Percentiles rank a stretch among this genome's conserved stretches.
These are phyloP conservation scores for Athelia sp. DNA, from an alignment of 1,284 basidiomycete genomes.

Conservation along the genomic window DNA sequence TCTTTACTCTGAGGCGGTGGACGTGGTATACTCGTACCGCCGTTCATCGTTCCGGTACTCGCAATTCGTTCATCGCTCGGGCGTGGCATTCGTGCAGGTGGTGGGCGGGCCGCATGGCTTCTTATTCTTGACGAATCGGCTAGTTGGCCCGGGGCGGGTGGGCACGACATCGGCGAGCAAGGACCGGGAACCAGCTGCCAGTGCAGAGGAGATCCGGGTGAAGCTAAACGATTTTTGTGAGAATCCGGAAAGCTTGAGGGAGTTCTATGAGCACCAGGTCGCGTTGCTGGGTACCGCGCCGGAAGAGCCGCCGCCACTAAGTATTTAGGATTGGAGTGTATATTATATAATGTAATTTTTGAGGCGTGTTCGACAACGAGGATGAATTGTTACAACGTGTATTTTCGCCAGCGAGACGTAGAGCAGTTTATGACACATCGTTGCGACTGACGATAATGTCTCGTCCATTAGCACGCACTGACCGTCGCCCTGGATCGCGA, in stretches of 20 bases:
- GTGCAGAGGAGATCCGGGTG: conserved; percentile 51
- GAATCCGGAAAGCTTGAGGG: conserved; percentile 45
- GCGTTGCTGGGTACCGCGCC: conserved; percentile 40
- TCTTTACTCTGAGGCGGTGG: conserved; percentile 73
- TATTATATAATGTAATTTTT: conserved; percentile 2
- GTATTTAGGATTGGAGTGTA: conserved; percentile 22
- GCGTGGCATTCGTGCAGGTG: conserved; percentile 84
- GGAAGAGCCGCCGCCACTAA: conserved; percentile 63
- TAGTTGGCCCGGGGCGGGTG: conserved; percentile 66
- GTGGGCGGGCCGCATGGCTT: conserved; percentile 77
- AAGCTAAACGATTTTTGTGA: conserved; percentile 64
- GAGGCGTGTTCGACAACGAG: not conserved
- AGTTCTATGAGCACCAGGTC: conserved; percentile 73
- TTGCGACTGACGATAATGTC: conserved; percentile 70
- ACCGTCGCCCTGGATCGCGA: conserved; percentile 56
- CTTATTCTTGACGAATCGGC: conserved; percentile 82
- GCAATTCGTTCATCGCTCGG: conserved; percentile 86
- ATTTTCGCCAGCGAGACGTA: too few relatives aligned
- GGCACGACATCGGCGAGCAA: conserved; percentile 48
- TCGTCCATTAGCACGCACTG: conserved; percentile 65
- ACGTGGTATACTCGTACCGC: conserved; percentile 88
- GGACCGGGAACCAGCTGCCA: conserved; percentile 41
- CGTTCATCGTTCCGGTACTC: conserved; percentile 73
- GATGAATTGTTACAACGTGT: too few relatives aligned
- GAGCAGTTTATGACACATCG: conserved; percentile 64